Conservation (phyloP, 768 basidiomycete genomes). For the Lyophyllum semitale region DNA sequence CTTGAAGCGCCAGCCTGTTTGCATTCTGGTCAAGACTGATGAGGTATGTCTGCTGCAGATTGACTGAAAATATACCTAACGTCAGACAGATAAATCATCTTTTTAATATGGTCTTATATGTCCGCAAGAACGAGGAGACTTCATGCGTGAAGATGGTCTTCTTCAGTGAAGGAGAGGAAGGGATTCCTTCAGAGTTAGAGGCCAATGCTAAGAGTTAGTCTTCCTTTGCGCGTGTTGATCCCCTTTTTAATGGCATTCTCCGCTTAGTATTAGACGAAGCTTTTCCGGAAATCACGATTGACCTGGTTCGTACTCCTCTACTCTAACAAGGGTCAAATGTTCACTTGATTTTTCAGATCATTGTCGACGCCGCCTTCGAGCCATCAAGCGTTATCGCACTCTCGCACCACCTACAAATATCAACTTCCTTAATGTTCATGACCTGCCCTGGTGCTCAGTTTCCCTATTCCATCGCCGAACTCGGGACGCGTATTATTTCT, state of each 20-base stretch:
- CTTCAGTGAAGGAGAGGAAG: constrained; percentile 53
- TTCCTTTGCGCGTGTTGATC: not conserved
- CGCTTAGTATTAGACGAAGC: constrained; percentile 56
- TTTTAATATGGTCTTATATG: constrained; percentile 67
- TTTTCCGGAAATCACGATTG: constrained; percentile 66
- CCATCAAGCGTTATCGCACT: constrained; percentile 50
- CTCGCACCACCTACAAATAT: constrained; percentile 48
- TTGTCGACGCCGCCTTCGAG: constrained; percentile 45
- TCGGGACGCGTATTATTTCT: constrained; percentile 53
- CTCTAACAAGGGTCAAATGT: too few species aligned
- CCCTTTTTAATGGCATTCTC: not conserved
- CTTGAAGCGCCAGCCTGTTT: constrained; percentile 55
- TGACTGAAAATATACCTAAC: not conserved
- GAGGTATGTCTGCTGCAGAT: constrained; percentile 44
- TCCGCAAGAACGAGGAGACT: constrained; percentile 69
- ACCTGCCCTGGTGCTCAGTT: constrained; percentile 54
- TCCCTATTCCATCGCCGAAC: constrained; percentile 43
- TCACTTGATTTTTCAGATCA: constrained; percentile 45
- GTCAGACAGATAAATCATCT: constrained; percentile 59
- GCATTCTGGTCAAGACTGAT: constrained; percentile 63
- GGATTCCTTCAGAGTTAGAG: constrained; percentile 69
- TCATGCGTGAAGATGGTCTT: constrained; percentile 69
- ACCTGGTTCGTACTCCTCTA: constrained; percentile 42
- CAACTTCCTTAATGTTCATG: constrained; percentile 64
- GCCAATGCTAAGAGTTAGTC: constrained; percentile 64